A percentile compares a stretch with the other conserved stretches of the same genome.
phyloP scores from a whole-genome alignment of 164 flowering plant genomes.

The Dillenia turbinata region DNA sequence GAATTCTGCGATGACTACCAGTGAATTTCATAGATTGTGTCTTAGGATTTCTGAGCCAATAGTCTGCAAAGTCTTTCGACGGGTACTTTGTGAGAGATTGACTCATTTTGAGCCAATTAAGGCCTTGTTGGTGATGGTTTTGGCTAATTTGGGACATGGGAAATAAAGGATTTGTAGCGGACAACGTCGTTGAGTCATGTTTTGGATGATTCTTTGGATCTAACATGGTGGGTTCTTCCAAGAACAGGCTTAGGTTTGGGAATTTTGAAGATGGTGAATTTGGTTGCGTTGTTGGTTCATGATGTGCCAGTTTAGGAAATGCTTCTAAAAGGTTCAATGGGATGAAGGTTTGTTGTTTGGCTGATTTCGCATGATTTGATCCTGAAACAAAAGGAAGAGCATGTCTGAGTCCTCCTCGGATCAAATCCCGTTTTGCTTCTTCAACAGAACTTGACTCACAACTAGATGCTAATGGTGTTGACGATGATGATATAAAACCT shows the following conservation, averaged over 20 bases:
- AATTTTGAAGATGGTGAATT: conserved; percentile 17
- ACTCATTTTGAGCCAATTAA: conserved; percentile 29
- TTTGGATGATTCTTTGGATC: conserved; percentile 4
- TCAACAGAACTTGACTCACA: conserved; percentile 22
- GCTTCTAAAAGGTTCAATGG: conserved; percentile 40
- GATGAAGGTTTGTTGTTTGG: conserved; percentile 9
- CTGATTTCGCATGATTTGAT: conserved; percentile 11
- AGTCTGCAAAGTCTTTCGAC: conserved; percentile 17
- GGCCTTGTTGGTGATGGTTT: conserved; percentile 15
- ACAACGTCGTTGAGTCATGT: conserved; percentile 10
- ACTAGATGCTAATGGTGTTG: conserved; percentile 19
- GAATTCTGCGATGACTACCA: conserved; percentile 16
- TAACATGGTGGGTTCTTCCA: conserved; percentile 26
- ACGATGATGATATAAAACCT: not conserved
- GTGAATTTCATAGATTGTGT: conserved; percentile 61
- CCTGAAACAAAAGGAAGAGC: conserved; percentile 13
- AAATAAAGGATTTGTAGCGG: conserved; percentile 11
- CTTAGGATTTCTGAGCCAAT: conserved; percentile 53
- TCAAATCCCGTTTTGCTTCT: conserved; percentile 7
- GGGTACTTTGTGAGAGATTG: conserved; percentile 12
- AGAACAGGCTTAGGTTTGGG: conserved; percentile 42
- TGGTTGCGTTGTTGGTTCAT: conserved; percentile 19
- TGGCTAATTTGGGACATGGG: conserved; percentile 18
- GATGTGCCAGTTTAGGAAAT: conserved; percentile 20
- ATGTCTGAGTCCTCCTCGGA: conserved; percentile 3